Percentiles rank a stretch among this genome's conserved stretches.
These are phyloP conservation scores for Coprinopsis sp. DNA, from an alignment of 768 basidiomycete species.

Conservation along the genomic window DNA sequence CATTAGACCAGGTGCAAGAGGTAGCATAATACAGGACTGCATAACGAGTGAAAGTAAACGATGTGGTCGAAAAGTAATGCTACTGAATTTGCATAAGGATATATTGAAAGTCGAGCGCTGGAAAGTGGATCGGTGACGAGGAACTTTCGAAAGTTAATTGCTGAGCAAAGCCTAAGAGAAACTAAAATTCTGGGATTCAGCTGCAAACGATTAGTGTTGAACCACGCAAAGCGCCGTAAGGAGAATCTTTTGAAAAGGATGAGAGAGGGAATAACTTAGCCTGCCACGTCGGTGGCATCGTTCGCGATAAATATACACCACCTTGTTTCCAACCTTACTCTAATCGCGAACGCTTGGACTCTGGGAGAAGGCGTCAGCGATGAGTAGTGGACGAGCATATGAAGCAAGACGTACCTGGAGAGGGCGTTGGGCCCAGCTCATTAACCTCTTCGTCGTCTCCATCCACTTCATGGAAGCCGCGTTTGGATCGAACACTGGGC, in stretches of 20 bases:
- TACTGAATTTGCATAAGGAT: too few relatives aligned
- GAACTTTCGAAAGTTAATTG: too few relatives aligned
- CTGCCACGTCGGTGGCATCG: neutral
- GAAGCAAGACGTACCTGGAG: constrained; percentile 38
- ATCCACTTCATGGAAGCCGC: constrained; percentile 45
- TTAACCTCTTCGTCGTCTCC: constrained; percentile 28
- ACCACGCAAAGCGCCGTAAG: neutral
- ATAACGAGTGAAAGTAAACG: too few relatives aligned
- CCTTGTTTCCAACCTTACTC: constrained; percentile 20
- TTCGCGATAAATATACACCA: neutral
- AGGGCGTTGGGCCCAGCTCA: constrained; percentile 21
- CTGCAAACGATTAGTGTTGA: neutral
- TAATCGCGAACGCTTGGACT: constrained; percentile 40
- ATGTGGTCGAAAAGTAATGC: too few relatives aligned
- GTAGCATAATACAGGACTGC: too few relatives aligned
- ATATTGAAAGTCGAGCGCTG: too few relatives aligned
- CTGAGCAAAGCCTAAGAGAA: too few relatives aligned
- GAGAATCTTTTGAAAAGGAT: neutral
- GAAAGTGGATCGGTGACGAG: too few relatives aligned
- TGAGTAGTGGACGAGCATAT: neutral
- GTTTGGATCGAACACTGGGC: constrained; percentile 57
- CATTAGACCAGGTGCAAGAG: neutral
- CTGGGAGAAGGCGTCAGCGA: constrained; percentile 19
- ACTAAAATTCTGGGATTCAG: neutral
- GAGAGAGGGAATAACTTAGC: constrained; percentile 1